Conservation (phyloP, 805 yeast genomes). For the Kuraishia ogatae region DNA sequence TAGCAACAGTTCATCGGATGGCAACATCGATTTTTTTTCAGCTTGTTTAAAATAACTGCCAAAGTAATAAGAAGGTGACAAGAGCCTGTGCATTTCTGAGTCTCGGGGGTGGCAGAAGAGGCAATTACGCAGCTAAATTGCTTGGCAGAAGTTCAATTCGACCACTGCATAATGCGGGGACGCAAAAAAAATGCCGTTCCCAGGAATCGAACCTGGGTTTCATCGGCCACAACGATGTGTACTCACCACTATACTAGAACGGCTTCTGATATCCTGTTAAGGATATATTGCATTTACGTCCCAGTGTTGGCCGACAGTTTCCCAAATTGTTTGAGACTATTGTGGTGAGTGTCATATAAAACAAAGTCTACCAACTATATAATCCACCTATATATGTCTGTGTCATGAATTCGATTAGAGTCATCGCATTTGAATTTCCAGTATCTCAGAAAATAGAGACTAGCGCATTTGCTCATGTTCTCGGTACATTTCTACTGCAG, state of each 20-base stretch:
- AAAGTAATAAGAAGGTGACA: no score
- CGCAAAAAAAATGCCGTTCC: conserved; percentile 4
- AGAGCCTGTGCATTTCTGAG: no score
- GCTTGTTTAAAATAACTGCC: no score
- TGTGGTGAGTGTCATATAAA: no score
- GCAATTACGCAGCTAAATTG: not conserved
- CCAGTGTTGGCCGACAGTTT: no score
- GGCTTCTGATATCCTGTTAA: not conserved
- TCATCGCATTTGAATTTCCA: not conserved
- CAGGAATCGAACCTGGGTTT: conserved; percentile 7
- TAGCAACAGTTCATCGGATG: not conserved
- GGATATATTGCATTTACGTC: not conserved
- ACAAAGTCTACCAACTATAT: no score
- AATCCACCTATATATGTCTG: no score
- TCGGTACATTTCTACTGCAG: not conserved
- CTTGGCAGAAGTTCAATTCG: not conserved
- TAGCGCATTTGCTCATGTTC: not conserved
- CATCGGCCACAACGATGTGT: conserved; percentile 7
- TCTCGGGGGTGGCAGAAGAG: not conserved
- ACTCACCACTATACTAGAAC: conserved; percentile 8
- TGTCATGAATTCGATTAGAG: no score
- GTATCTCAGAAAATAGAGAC: not conserved
- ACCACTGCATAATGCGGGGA: not conserved
- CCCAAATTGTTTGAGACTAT: no score
- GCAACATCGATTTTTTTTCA: no score